Percentiles rank a stretch among this genome's conserved stretches.
These are phyloP conservation scores for Meredithiella fracta DNA, from an alignment of 2,329 filamentous ascomycete genomes.

Conservation along the genomic window DNA sequence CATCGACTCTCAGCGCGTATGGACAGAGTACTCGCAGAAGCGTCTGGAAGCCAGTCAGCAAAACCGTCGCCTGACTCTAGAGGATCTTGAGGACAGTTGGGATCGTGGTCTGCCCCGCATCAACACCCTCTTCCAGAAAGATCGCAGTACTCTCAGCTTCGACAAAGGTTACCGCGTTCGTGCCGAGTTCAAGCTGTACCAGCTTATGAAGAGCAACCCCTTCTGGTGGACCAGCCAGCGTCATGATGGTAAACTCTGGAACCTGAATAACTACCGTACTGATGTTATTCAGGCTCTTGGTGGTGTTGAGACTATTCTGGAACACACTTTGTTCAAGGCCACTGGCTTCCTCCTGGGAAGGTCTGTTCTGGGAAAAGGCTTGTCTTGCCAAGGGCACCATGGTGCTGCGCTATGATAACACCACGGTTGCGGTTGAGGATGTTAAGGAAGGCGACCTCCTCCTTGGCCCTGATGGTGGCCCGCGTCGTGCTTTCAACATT, in stretches of 20 bases:
- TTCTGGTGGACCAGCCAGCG: slow-evolving; percentile 99
- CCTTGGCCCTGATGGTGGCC: no score
- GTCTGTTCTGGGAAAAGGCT: slow-evolving; percentile 73
- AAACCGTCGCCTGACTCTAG: slow-evolving; percentile 81
- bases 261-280: slow-evolving; percentile 84
- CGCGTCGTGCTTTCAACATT: no score
- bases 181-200: slow-evolving; percentile 95
- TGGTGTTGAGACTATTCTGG: slow-evolving; percentile 93
- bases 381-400: no score
- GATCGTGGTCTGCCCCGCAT: slow-evolving; percentile 93
- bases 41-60: slow-evolving; percentile 92
- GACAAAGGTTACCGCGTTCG: slow-evolving; percentile 95
- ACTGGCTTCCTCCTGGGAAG: slow-evolving; percentile 97
- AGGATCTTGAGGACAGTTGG: slow-evolving; percentile 97
- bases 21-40: slow-evolving; percentile 99
- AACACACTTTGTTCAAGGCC: slow-evolving; percentile 92
- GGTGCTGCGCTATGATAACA: no score
- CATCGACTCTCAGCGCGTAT: slow-evolving; percentile 95
- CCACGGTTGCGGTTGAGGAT: no score
- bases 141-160: slow-evolving; percentile 88
- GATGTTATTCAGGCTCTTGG: slow-evolving; percentile 93
- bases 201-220: slow-evolving; percentile 97
- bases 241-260: slow-evolving; percentile 96
- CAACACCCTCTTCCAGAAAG: slow-evolving; percentile 98
- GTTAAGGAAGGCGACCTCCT: no score